phyloP scores from a whole-genome alignment of 345 rosid species.

The Cardiospermum halicacabum region DNA sequence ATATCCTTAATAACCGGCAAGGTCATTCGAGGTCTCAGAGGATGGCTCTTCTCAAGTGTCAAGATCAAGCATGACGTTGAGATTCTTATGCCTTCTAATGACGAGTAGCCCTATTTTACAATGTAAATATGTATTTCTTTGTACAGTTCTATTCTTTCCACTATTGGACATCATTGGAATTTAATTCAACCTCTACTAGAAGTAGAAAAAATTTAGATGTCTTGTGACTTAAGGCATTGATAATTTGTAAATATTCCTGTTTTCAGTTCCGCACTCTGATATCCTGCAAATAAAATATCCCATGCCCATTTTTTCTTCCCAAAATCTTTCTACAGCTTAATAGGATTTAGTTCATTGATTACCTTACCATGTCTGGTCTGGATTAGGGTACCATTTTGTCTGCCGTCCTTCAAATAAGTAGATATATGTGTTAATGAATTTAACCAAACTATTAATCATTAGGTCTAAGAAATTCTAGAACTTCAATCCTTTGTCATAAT shows the following conservation, averaged over 20 bases:
- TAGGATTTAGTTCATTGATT: too few relatives aligned
- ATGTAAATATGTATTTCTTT: slow-evolving; percentile 44
- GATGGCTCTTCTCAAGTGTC: slow-evolving; percentile 46
- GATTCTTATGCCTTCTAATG: background rate
- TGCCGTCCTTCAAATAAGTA: too few relatives aligned
- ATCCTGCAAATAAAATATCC: background rate
- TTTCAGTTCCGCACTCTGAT: background rate
- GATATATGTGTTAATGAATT: too few relatives aligned
- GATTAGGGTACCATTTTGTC: too few relatives aligned
- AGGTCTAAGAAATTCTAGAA: background rate
- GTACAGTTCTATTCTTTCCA: slow-evolving; percentile 72
- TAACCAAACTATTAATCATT: background rate
- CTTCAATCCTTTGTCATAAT: too few relatives aligned
- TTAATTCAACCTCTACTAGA: slow-evolving; percentile 20
- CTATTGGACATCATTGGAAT: slow-evolving; percentile 17
- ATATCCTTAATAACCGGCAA: slow-evolving; percentile 62
- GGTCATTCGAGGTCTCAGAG: slow-evolving; percentile 51
- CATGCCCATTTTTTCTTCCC: background rate
- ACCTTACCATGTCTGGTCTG: too few relatives aligned
- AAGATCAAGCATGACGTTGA: slow-evolving; percentile 33
- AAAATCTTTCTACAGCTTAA: too few relatives aligned
- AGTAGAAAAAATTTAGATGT: slow-evolving; percentile 29
- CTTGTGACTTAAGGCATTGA: slow-evolving; percentile 16
- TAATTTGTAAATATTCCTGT: background rate
- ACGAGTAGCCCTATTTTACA: slow-evolving; percentile 14